These are phyloP conservation scores for Ganoderma leucocontextum DNA, from an alignment of 1,284 basidiomycete species.

Conservation along the genomic window DNA sequence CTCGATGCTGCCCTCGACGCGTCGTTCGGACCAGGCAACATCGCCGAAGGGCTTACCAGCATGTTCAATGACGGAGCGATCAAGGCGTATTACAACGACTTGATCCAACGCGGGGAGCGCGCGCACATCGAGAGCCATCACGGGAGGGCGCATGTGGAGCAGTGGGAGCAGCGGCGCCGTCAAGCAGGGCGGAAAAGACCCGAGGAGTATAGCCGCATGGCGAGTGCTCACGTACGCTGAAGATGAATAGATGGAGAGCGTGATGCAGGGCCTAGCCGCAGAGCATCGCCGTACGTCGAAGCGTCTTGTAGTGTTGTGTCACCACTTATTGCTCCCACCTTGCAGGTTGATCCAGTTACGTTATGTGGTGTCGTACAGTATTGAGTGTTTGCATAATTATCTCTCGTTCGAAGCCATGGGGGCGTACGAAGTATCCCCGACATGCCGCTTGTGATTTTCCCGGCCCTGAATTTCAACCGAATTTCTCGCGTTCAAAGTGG, in stretches of 20 bases:
- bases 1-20: background rate
- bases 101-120: background rate
- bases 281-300: background rate
- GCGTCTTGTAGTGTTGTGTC: background rate
- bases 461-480: background rate
- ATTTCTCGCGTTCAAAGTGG: background rate
- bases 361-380: no score
- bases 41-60: background rate
- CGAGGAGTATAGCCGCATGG: background rate
- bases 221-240: no score
- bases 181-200: background rate
- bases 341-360: no score
- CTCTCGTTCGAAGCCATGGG: background rate
- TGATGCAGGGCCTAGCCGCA: no score
- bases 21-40: background rate
- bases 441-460: background rate
- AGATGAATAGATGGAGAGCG: no score
- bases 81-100: background rate
- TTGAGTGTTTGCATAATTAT: no score
- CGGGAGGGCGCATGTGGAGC: background rate
- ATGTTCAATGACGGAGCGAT: background rate
- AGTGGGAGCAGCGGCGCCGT: background rate
- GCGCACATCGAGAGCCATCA: slow-evolving; percentile 1
- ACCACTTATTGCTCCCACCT: background rate
- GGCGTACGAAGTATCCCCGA: background rate